These are phyloP conservation scores for Tuber magnatum DNA, from an alignment of 495 filamentous ascomycete genomes.

Conservation along the genomic window DNA sequence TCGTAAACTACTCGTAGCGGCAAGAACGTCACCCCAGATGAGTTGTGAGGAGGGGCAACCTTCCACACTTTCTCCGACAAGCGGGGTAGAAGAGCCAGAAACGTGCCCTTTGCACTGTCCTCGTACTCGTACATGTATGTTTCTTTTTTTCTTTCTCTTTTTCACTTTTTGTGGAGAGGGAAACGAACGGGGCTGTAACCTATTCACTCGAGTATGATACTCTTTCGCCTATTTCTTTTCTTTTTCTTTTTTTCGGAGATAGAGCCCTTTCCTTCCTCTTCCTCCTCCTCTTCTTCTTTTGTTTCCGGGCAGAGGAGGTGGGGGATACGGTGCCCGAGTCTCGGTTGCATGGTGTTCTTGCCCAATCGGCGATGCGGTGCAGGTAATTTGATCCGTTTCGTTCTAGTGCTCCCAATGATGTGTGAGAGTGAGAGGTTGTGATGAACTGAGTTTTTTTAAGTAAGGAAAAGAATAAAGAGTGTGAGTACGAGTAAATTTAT, in stretches of 20 bases:
- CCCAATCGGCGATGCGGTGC: background rate
- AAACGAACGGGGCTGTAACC: no score
- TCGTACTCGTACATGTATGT: no score
- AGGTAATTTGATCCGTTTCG: background rate
- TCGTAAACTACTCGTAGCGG: background rate
- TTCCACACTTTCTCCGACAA: background rate
- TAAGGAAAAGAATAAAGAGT: background rate
- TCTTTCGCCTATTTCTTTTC: background rate
- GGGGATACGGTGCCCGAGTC: background rate
- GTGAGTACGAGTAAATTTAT: no score
- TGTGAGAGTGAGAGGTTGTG: background rate
- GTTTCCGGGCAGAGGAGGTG: background rate
- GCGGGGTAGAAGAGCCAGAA: background rate
- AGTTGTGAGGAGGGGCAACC: no score
- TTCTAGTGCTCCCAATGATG: background rate
- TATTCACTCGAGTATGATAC: no score
- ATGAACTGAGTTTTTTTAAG: background rate
- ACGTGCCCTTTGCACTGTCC: background rate
- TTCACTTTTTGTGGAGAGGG: no score
- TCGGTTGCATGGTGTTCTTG: background rate
- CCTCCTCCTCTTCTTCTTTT: background rate
- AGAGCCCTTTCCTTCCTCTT: background rate
- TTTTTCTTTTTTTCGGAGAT: background rate
- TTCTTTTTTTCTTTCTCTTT: no score
- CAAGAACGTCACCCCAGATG: background rate